A percentile compares a stretch with the other conserved stretches of the same genome.
Conservation (phyloP, 495 filamentous ascomycete species). For the Talaromyces liani region DNA sequence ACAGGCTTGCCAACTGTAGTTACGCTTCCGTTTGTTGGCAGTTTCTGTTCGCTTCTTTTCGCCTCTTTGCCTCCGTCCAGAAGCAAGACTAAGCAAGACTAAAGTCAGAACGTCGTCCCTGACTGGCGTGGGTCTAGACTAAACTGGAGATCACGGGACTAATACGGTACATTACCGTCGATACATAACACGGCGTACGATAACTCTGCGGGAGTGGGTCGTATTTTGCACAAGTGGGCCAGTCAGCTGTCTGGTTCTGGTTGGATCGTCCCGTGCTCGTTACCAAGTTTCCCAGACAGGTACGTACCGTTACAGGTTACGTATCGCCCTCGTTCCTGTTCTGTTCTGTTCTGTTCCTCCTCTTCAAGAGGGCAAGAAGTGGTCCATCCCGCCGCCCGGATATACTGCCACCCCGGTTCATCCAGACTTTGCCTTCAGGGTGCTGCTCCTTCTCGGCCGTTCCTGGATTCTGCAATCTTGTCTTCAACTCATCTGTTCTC, state of each 20-base stretch:
- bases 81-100: not conserved
- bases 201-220: not conserved
- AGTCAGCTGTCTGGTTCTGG: not conserved
- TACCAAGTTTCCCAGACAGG: not conserved
- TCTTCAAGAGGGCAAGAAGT: not conserved
- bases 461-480: not conserved
- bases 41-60: not conserved
- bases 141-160: not conserved
- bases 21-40: not conserved
- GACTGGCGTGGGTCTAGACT: not conserved
- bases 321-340: not conserved
- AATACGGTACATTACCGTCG: not conserved
- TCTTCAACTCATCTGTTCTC: not conserved
- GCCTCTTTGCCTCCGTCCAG: not conserved
- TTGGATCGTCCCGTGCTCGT: slow-evolving; percentile 1
- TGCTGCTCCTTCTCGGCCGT: not conserved
- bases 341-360: not conserved
- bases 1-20: not conserved
- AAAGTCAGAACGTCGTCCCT: not conserved
- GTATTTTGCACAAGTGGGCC: not conserved
- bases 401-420: slow-evolving; percentile 6
- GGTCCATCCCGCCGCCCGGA: slow-evolving; percentile 4
- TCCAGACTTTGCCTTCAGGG: not conserved
- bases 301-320: not conserved
- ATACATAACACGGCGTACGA: not conserved